These are phyloP conservation scores for Nicotiana otophora DNA, from an alignment of 257 asterid species.

Conservation along the genomic window DNA sequence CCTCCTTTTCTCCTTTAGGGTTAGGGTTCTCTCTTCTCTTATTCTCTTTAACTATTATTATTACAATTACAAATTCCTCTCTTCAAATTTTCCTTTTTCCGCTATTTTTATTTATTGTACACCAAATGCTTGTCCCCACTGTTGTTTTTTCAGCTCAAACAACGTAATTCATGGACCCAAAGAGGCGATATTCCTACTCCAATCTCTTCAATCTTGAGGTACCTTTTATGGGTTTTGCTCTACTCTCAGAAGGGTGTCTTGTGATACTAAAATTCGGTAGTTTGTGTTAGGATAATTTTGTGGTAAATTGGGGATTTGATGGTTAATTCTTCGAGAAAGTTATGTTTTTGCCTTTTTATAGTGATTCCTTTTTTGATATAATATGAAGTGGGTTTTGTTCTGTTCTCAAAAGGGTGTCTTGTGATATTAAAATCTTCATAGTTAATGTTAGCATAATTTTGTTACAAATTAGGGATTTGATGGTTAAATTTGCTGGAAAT, in stretches of 20 bases:
- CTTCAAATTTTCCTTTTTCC: constrained; percentile 6
- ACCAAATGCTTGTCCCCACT: constrained; percentile 57
- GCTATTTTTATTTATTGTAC: neutral
- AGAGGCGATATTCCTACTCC: constrained; percentile 47
- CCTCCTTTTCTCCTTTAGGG: constrained; percentile 35
- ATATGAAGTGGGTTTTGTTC: neutral
- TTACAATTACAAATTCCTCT: neutral
- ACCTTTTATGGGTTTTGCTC: constrained; percentile 7
- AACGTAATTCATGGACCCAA: constrained; percentile 68
- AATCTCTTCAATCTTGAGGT: constrained; percentile 94
- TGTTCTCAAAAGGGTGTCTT: neutral
- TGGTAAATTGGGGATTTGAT: constrained; percentile 1
- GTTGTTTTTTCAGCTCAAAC: constrained; percentile 17
- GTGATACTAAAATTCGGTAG: constrained; percentile 10
- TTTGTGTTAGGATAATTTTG: constrained; percentile 1
- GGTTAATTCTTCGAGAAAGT: neutral
- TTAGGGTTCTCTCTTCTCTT: constrained; percentile 34
- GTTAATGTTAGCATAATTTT: neutral
- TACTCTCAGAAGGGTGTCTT: constrained; percentile 8
- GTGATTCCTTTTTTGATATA: neutral
- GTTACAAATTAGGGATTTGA: constrained; percentile 2
- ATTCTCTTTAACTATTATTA: constrained; percentile 1
- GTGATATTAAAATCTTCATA: constrained; percentile 9
- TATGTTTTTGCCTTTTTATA: neutral
- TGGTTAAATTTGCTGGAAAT: neutral